Evolutionary conservation across 768 basidiomycete genomes (phyloP).

Genomic region (Boletus rex-veris): DNA sequence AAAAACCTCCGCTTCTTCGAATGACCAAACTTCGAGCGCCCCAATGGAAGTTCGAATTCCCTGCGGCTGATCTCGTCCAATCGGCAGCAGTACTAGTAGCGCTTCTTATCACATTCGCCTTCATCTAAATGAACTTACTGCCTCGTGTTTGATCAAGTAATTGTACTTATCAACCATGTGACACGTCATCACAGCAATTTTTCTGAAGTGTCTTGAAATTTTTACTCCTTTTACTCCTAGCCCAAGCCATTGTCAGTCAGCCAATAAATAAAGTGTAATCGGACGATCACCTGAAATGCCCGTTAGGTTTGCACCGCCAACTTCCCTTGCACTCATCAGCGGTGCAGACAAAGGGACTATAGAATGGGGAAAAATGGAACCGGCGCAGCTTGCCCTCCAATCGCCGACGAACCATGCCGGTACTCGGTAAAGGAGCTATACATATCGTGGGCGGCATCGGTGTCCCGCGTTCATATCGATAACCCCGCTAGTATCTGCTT

Average conservation of each 20-base stretch:
- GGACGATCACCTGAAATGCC: not conserved
- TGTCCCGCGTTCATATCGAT: slow-evolving; percentile 32
- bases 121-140: slow-evolving; percentile 18
- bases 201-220: not conserved
- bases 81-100: not conserved
- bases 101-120: not conserved
- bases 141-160: slow-evolving; percentile 21
- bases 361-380: slow-evolving; percentile 7
- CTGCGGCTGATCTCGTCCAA: not conserved
- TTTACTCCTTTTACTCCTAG: too few species aligned
- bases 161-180: not conserved
- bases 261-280: too few species aligned
- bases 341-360: slow-evolving; percentile 6
- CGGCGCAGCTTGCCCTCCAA: slow-evolving; percentile 4
- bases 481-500: slow-evolving; percentile 48
- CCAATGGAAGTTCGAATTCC: not conserved
- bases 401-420: slow-evolving; percentile 8
- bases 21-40: not conserved
- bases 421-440: not conserved
- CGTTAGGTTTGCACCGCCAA: too few species aligned
- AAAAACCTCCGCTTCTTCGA: slow-evolving; percentile 1
- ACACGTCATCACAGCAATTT: not conserved
- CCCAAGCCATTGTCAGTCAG: not conserved
- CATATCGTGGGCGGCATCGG: slow-evolving; percentile 13
- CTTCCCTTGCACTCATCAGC: not conserved